These are phyloP conservation scores for Blastocystis sp. DNA, from an alignment of 352 stramenopile species.

Conservation along the genomic window DNA sequence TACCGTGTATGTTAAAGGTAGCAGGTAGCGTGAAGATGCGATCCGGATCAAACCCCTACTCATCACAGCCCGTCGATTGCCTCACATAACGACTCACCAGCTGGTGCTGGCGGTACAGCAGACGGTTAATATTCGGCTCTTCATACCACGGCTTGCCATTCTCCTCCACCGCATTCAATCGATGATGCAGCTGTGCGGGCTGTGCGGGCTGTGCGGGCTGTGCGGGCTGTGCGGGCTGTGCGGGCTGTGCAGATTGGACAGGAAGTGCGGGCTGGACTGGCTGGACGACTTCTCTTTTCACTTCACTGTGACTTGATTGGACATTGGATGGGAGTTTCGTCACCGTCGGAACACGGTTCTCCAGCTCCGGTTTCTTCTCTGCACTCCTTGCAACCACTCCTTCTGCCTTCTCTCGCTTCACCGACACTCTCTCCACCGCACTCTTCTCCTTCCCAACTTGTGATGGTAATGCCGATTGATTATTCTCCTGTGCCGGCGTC, in stretches of 20 bases:
- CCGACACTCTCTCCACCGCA: neutral
- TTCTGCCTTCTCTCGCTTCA: neutral
- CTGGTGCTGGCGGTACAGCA: constrained; percentile 11
- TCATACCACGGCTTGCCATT: constrained; percentile 36
- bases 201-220: too few relatives aligned
- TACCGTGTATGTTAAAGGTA: neutral
- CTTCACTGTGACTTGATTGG: neutral
- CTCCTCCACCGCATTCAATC: neutral
- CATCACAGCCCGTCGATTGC: neutral
- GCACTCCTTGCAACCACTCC: neutral
- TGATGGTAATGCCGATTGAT: neutral
- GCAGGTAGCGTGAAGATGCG: constrained; percentile 4
- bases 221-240: too few relatives aligned
- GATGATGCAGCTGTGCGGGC: neutral
- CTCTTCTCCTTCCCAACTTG: neutral
- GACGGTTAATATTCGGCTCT: neutral
- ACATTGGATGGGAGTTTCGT: neutral
- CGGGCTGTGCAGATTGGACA: too few relatives aligned
- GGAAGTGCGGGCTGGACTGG: too few relatives aligned
- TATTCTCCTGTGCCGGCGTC: neutral
- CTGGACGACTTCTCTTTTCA: neutral
- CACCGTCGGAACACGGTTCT: neutral
- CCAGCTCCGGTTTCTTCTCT: neutral
- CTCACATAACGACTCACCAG: neutral
- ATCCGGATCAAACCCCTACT: constrained; percentile 22